phyloP scores from a whole-genome alignment of 129 eudicot genomes.

The Apium graveolens region DNA sequence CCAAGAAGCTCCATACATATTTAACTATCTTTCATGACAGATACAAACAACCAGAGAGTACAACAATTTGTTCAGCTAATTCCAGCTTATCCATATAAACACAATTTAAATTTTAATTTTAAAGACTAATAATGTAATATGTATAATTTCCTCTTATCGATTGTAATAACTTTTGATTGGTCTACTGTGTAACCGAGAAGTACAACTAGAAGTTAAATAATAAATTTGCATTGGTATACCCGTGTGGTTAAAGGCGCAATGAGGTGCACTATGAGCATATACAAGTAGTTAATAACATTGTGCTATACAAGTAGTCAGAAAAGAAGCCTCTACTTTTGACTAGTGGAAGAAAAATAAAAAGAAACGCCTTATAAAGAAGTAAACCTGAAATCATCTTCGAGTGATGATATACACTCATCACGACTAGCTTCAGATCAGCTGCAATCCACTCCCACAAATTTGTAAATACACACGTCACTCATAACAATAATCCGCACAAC shows the following conservation, averaged over 20 bases:
- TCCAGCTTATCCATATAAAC: conserved; percentile 39
- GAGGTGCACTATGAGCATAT: too few species aligned
- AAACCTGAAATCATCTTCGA: too few species aligned
- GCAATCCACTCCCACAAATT: too few species aligned
- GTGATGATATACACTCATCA: too few species aligned
- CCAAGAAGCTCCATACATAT: conserved; percentile 63
- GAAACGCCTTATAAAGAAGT: not conserved
- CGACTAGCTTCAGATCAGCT: too few species aligned
- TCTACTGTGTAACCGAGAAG: too few species aligned
- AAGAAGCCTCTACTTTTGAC: not conserved
- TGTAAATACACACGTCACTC: too few species aligned
- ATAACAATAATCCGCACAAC: too few species aligned
- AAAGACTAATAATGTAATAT: not conserved
- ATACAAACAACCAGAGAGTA: conserved; percentile 37
- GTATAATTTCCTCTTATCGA: too few species aligned
- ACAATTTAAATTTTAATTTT: not conserved
- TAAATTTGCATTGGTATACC: not conserved
- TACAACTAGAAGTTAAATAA: not conserved
- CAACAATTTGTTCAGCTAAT: conserved; percentile 41
- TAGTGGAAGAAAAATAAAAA: not conserved
- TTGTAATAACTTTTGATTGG: too few species aligned
- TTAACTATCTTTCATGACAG: conserved; percentile 57
- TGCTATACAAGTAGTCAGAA: not conserved
- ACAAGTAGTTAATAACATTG: too few species aligned
- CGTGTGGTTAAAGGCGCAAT: too few species aligned